These are phyloP conservation scores for Hyphopichia buzzinii DNA, from an alignment of 1,139 yeast species.

Conservation along the genomic window DNA sequence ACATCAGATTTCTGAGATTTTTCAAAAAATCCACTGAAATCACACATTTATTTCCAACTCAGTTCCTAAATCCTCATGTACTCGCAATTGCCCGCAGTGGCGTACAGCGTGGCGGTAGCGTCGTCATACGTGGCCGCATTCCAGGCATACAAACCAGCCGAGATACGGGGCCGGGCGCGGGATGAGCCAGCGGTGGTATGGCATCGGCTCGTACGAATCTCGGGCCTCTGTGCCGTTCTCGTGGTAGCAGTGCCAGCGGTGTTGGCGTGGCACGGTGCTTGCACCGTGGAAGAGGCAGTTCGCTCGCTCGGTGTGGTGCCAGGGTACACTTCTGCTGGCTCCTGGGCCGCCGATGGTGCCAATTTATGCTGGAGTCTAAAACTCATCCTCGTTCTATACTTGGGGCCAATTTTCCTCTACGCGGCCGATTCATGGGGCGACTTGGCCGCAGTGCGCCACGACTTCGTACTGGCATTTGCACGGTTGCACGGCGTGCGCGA, in stretches of 20 bases:
- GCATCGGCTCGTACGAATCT: conserved; percentile 38
- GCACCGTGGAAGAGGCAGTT: conserved; percentile 6
- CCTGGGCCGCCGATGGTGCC: conserved; percentile 19
- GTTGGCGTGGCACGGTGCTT: background rate
- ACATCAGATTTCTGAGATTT: too few relatives aligned
- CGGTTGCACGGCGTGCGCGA: conserved; percentile 60
- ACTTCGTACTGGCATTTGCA: conserved; percentile 22
- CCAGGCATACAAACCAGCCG: conserved; percentile 26
- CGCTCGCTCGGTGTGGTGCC: conserved; percentile 27
- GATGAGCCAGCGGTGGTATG: conserved; percentile 44
- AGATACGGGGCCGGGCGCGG: conserved; percentile 27
- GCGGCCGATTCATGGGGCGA: conserved; percentile 14
- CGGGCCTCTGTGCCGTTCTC: conserved; percentile 29
- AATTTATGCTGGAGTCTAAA: conserved; percentile 16
- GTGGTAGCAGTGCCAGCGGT: conserved; percentile 23
- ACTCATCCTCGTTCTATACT: conserved; percentile 45
- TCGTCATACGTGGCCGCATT: conserved; percentile 42
- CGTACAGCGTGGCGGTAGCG: conserved; percentile 24
- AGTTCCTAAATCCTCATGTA: background rate
- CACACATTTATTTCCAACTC: too few relatives aligned
- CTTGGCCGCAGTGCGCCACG: conserved; percentile 13
- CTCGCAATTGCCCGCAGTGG: background rate
- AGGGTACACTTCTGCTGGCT: conserved; percentile 20
- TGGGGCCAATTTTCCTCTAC: conserved; percentile 59
- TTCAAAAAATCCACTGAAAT: too few relatives aligned